Base-by-base conservation (phyloP, 768 basidiomycete genomes). In the Omphalotus guepiniiformis region DNA sequence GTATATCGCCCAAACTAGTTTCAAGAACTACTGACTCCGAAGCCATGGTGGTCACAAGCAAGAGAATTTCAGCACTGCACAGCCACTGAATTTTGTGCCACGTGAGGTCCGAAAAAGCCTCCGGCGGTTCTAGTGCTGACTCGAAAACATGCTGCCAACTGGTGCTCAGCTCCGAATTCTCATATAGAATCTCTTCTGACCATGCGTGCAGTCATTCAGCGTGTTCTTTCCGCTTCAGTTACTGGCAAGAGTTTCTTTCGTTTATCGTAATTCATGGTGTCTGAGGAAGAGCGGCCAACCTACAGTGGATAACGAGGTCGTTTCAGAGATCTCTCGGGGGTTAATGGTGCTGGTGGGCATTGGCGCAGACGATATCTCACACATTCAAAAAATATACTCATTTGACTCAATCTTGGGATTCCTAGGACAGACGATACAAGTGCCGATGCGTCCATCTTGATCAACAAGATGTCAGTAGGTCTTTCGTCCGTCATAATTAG, bases 321-420 rank as follows among this genome's bases (percentile, higher is more conserved):
- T 97, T 52, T 92, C 93, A 3, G 76, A 78, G 29, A 95, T 97
- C 51, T 83, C 85, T 15, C 74, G 76, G 54, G 94, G 94, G 1
- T 70, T 97, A 25, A 85, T 97, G 79, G 88, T 94, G 16, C 78
- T 97, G 13, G 81, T 97, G 27, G 94, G 94, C 22, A 88, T 97
- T 54, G 89, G 88, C 35, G 71, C 73, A 68, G 88, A 89, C 88
- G 70, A 38, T 4, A 29, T 34, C 40, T 43, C 9, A 35, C 26
- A 43, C 19, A 41, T 51, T 12, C 51, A 53, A 40, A 15, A 18
- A 23, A 26, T 26, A 18, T 15, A 26, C 27, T 43, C 42, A 30
- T 34, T 8, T 23, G 19, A 6, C 16, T 41, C 37, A 40, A 19
- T 46, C 16, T 37, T 18, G n/a, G n/a, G n/a, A n/a, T 15, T 9